Conservation (phyloP, 2,329 filamentous ascomycete species). For the Arthrobotrys sphaeroides region DNA sequence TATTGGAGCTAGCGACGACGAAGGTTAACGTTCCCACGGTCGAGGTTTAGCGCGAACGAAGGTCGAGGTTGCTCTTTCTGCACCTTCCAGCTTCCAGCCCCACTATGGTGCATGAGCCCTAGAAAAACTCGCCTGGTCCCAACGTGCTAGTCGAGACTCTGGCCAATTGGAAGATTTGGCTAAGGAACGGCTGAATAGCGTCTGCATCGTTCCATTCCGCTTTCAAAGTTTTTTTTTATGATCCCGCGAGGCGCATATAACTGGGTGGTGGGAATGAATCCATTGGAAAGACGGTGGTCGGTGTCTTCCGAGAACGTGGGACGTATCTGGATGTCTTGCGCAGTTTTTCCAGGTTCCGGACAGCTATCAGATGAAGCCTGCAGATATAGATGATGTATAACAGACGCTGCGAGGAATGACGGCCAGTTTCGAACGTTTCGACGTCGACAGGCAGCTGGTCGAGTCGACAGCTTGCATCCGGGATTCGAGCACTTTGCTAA, state of each 20-base stretch:
- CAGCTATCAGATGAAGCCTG: slow-evolving; percentile 6
- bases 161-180: slow-evolving; percentile 45
- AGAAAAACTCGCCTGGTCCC: slow-evolving; percentile 33
- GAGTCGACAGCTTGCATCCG: no score
- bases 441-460: no score
- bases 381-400: neutral
- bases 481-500: no score
- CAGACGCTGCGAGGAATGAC: no score
- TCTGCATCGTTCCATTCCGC: neutral
- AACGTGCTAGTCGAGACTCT: slow-evolving; percentile 1
- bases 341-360: neutral
- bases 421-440: no score
- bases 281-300: neutral
- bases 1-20: slow-evolving; percentile 8
- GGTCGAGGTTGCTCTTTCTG: slow-evolving; percentile 46
- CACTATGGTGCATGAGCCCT: slow-evolving; percentile 42
- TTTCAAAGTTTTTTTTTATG: neutral
- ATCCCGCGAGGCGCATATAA: slow-evolving; percentile 27
- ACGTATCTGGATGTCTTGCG: neutral
- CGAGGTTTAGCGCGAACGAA: slow-evolving; percentile 19
- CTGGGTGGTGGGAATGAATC: neutral
- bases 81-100: slow-evolving; percentile 38
- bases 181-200: slow-evolving; percentile 46
- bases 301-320: neutral
- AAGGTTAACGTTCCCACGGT: slow-evolving; percentile 26